Evolutionary conservation across 2,329 filamentous ascomycete species (phyloP).

Genomic region (Hawksworthiomyces lignivorus): DNA sequence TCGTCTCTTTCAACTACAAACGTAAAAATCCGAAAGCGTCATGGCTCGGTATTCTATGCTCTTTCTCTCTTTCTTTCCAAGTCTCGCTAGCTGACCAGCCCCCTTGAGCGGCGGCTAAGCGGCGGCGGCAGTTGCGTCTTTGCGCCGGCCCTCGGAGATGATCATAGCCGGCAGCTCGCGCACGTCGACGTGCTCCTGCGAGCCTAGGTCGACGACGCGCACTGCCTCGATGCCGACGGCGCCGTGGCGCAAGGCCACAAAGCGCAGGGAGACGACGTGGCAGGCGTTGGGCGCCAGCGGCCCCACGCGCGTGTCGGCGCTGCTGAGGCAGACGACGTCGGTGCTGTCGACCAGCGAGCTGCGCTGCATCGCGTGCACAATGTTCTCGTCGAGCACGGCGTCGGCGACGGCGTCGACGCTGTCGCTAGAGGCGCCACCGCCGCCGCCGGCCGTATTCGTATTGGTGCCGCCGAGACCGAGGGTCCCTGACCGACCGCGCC

Average conservation of each 20-base stretch:
- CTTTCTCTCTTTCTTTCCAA: too few relatives aligned
- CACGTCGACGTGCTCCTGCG: conserved; percentile 70
- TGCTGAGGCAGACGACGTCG: conserved; percentile 64
- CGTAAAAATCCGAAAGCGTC: too few relatives aligned
- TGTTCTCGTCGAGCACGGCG: conserved; percentile 63
- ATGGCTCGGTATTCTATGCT: too few relatives aligned
- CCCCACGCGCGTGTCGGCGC: conserved; percentile 65
- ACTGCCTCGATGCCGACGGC: conserved; percentile 65
- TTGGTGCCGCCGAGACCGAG: not conserved
- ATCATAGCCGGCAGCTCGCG: conserved; percentile 65
- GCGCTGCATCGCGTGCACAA: conserved; percentile 64
- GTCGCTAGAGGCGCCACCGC: conserved; percentile 4
- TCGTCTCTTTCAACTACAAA: too few relatives aligned
- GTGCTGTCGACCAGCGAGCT: conserved; percentile 54
- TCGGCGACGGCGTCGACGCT: conserved; percentile 42
- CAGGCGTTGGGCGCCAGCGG: conserved; percentile 65
- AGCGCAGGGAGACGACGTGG: conserved; percentile 65
- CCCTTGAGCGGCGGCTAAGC: too few relatives aligned
- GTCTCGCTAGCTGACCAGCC: too few relatives aligned
- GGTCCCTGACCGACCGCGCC: too few relatives aligned
- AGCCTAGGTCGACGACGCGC: conserved; percentile 63
- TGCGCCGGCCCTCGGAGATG: conserved; percentile 29
- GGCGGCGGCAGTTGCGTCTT: too few relatives aligned
- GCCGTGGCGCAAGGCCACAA: conserved; percentile 60
- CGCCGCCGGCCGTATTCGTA: conserved; percentile 1